These are phyloP conservation scores for Celoporthe dispersa DNA, from an alignment of 2,329 filamentous ascomycete genomes.

Conservation along the genomic window DNA sequence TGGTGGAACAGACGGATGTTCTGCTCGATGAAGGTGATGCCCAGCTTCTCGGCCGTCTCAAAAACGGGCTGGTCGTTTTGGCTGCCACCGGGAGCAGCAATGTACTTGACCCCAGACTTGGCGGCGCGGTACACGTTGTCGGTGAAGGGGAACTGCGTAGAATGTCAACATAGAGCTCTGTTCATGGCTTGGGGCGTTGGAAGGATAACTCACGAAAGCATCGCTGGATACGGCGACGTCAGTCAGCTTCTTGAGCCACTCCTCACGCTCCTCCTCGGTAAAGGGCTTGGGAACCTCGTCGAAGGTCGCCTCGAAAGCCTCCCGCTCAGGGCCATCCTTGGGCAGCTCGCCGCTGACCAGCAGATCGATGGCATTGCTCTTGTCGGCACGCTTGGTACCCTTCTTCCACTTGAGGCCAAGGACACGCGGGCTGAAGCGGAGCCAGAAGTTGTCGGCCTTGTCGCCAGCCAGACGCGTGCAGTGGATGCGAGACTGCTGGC, in stretches of 20 bases:
- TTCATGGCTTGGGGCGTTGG: constrained; percentile 19
- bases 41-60: constrained; percentile 87
- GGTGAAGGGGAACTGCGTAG: constrained; percentile 85
- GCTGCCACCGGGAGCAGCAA: constrained; percentile 89
- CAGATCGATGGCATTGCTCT: constrained; percentile 97
- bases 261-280: constrained; percentile 79
- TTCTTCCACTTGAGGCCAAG: constrained; percentile 95
- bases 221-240: constrained; percentile 90
- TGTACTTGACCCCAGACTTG: constrained; percentile 91
- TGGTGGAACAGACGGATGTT: constrained; percentile 94
- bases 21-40: constrained; percentile 95
- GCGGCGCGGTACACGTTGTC: constrained; percentile 95
- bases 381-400: constrained; percentile 93
- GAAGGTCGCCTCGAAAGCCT: constrained; percentile 86
- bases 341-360: constrained; percentile 91
- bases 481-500: constrained; percentile 97
- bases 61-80: constrained; percentile 84
- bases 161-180: constrained; percentile 34
- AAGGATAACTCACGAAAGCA: constrained; percentile 71
- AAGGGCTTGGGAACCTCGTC: constrained; percentile 86
- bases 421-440: constrained; percentile 92
- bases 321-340: constrained; percentile 79
- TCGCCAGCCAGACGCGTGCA: constrained; percentile 96
- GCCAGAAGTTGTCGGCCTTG: constrained; percentile 99
- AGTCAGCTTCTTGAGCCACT: constrained; percentile 81